Base-by-base conservation (phyloP, 805 yeast species). In the Yamadazyma laniorum region DNA sequence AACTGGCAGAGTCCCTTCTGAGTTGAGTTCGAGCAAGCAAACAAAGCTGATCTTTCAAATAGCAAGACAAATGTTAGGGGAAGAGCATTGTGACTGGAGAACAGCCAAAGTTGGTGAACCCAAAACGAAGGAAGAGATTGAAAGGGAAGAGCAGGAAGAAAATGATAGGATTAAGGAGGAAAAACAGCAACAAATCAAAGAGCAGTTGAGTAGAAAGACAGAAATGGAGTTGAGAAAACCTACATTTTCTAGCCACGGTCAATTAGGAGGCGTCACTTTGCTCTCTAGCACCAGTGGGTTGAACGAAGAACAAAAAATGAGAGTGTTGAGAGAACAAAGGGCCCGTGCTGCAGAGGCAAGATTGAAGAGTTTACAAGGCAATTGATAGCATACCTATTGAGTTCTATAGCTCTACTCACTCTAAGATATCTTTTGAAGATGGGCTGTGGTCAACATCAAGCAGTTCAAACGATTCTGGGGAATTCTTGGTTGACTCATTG, bases 321-420 rank as follows among this genome's bases (percentile, higher is more conserved):
- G 81, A 51, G 63, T 93, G 15, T 89, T 90, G 85, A 77, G 99
- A 43, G 99, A 93, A 52, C 90, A 90, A 53, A 72, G 98, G 38
- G 97, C 97, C 1, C 74, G 98, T 39, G 99, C 99, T 0, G 97
- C 95, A 0, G 98, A 93, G 58, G 95, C 91, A 0, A 72, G 99
- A 49, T 51, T 86, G 39, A 59, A 53, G 29, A 35, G 28, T 33
- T 16, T 43, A 30, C 29, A 29, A 14, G 39, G 37, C 6, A 17
- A 34, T 27, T 5, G 15, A 29, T 29, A 29, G 8, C n/a, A n/a
- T n/a, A n/a, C n/a, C n/a, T n/a, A n/a, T n/a, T n/a, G n/a, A n/a
- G n/a, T n/a, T n/a, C n/a, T n/a, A n/a, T n/a, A n/a, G n/a, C n/a
- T n/a, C n/a, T n/a, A n/a, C n/a, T n/a, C n/a, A n/a, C n/a, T n/a